These are phyloP conservation scores for Cutaneotrichosporon sp. DNA, from an alignment of 1,284 basidiomycete species.

Conservation along the genomic window DNA sequence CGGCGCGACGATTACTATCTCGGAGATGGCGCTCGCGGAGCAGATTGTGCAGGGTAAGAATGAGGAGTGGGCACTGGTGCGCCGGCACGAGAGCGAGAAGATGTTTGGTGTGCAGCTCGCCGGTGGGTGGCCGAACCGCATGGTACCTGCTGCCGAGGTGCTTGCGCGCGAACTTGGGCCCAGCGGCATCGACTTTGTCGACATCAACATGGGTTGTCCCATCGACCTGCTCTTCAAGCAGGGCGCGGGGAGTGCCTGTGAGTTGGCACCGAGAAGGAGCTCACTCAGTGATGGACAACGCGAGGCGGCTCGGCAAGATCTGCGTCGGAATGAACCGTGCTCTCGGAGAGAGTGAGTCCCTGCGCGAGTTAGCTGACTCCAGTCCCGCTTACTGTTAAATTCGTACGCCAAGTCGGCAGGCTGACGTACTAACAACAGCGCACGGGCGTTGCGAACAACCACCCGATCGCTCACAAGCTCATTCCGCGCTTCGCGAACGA, in stretches of 20 bases:
- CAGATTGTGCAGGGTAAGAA: conserved; percentile 78
- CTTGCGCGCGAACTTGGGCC: conserved; percentile 65
- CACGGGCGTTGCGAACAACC: conserved; percentile 83
- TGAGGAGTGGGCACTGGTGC: conserved; percentile 86
- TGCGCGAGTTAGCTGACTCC: conserved; percentile 2
- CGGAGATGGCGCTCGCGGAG: conserved; percentile 82
- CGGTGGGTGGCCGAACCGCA: conserved; percentile 54
- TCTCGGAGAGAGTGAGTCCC: conserved; percentile 66
- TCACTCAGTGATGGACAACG: conserved; percentile 72
- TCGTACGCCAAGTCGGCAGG: conserved; percentile 46
- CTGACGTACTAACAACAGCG: conserved; percentile 47
- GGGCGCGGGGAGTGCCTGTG: conserved; percentile 81
- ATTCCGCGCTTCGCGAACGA: conserved; percentile 80
- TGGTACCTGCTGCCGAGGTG: conserved; percentile 77
- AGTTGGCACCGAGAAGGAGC: conserved; percentile 19
- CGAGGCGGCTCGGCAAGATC: conserved; percentile 79
- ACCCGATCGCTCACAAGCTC: conserved; percentile 84
- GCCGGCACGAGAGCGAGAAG: conserved; percentile 80
- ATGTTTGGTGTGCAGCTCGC: conserved; percentile 85
- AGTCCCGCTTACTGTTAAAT: conserved; percentile 90
- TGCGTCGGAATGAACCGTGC: conserved; percentile 88
- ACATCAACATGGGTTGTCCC: conserved; percentile 89
- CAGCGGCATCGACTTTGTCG: conserved; percentile 78
- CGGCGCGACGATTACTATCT: conserved; percentile 92
- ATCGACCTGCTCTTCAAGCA: conserved; percentile 93